Evolutionary conservation across 768 basidiomycete species (phyloP).

Genomic region (Termitomyces sp.): DNA sequence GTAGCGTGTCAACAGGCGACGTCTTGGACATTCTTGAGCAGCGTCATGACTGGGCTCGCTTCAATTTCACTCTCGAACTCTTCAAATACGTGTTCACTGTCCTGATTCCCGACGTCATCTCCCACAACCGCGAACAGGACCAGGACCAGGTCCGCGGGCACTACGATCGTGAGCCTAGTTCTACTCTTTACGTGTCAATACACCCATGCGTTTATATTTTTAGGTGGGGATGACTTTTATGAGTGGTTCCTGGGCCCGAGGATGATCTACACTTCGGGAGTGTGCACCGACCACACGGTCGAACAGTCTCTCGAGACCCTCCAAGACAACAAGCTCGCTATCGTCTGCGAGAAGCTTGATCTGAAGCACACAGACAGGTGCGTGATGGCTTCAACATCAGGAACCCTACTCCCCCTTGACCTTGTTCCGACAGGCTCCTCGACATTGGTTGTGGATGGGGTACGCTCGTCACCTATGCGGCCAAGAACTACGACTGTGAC

Average conservation of each 20-base stretch:
- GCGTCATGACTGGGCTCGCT: conserved; percentile 92
- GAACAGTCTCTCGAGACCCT: conserved; percentile 87
- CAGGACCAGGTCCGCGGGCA: conserved; percentile 94
- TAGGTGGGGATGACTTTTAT: conserved; percentile 95
- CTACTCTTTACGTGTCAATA: not conserved
- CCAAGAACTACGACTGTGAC: conserved; percentile 96
- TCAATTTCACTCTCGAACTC: conserved; percentile 84
- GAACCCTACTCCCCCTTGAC: not conserved
- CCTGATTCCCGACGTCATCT: conserved; percentile 89
- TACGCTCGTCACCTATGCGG: conserved; percentile 88
- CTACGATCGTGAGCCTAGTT: conserved; percentile 70
- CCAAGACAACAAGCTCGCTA: conserved; percentile 95
- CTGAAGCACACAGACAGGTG: conserved; percentile 77
- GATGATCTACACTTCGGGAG: conserved; percentile 97
- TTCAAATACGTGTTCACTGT: conserved; percentile 90
- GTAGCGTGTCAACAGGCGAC: conserved; percentile 53
- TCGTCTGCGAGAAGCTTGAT: conserved; percentile 93
- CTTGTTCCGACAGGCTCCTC: conserved; percentile 43
- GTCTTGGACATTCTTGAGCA: conserved; percentile 91
- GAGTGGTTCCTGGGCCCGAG: conserved; percentile 92
- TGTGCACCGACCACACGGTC: conserved; percentile 63
- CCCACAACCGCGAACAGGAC: conserved; percentile 94
- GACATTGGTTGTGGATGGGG: conserved; percentile 97
- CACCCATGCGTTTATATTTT: not conserved
- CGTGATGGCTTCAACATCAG: conserved; percentile 10